Conservation (phyloP, 129 eudicot genomes). For the Lactuca sativa region DNA sequence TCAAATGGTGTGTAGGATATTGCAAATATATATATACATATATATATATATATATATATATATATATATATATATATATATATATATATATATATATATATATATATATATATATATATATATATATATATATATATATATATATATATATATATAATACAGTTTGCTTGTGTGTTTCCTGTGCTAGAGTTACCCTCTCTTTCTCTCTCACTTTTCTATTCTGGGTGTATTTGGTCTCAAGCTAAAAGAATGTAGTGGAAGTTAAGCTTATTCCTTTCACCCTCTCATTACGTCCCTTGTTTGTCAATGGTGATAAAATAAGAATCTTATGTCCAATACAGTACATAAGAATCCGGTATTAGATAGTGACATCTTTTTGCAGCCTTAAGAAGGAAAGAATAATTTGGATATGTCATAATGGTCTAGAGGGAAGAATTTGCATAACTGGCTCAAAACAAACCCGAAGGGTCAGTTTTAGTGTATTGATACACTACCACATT, state of each 20-base stretch:
- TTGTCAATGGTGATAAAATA: constrained; percentile 12
- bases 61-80: no score
- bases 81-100: neutral
- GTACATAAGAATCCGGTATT: constrained; percentile 12
- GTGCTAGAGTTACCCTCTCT: neutral
- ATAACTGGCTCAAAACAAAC: constrained; percentile 35
- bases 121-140: neutral
- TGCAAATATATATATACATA: neutral
- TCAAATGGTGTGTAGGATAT: constrained; percentile 10
- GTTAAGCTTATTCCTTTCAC: neutral
- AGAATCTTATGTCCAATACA: constrained; percentile 25
- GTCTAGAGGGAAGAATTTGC: constrained; percentile 23
- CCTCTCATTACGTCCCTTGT: neutral
- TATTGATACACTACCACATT: constrained; percentile 12
- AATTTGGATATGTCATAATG: constrained; percentile 14
- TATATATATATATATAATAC: neutral
- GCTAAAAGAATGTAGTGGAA: constrained; percentile 4
- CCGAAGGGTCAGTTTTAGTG: constrained; percentile 34
- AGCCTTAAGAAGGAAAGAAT: constrained; percentile 35
- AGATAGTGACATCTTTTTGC: constrained; percentile 33
- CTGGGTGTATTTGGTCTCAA: neutral
- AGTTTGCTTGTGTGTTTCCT: neutral
- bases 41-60: no score
- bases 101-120: neutral
- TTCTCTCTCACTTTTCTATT: no score